Base-by-base conservation (phyloP, 1,284 basidiomycete species). In the Wallemia hederae region DNA sequence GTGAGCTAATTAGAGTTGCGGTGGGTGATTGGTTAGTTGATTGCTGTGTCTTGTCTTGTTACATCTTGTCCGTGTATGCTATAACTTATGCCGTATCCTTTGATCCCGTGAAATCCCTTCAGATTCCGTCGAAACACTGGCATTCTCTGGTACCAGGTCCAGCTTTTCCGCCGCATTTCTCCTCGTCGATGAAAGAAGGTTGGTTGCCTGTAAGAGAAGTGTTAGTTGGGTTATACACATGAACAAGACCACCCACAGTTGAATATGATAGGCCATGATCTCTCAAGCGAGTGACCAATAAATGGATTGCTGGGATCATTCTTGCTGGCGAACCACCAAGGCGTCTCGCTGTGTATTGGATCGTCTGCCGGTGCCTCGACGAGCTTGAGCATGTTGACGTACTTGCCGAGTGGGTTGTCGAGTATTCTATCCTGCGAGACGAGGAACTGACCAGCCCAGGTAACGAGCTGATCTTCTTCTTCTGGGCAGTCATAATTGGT, bases 371-470 rank as follows among this genome's bases (percentile, higher is more conserved):
- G 64, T 5, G 66, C 68, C 34, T 69, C 65, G 55, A 70, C 67
- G 28, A 65, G 63, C 7, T 59, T 60, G 17, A 62, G 57, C 24
- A 70, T 60, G 24, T 69, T 66, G 3, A 24, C 24, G 58, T 69
- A 70, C 11, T 62, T 61, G 24, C 33, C 24, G 1, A 64, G 60
- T 2, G 61, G 34, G 58, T 67, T 68, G 3, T 63, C 57, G 11
- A 66, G 49, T 24, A 70, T 69, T 25, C 69, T 60, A 29, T 64
- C 59, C 2, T 64, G 59, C 1, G 68, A 69, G 1, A 66, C 69
- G 33, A 69, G 55, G 61, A 70, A 70, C 61, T 70, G 69, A 9
- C 69, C 69, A 19, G 69, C 69, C 66, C 67, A 70, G 9, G 69
- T 69, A 1, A 59, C 58, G 31, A 61, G 39, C 31, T 60, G 59